Base-by-base conservation (phyloP, 441 rosid species). In the Bocquillonia castaneifolia region DNA sequence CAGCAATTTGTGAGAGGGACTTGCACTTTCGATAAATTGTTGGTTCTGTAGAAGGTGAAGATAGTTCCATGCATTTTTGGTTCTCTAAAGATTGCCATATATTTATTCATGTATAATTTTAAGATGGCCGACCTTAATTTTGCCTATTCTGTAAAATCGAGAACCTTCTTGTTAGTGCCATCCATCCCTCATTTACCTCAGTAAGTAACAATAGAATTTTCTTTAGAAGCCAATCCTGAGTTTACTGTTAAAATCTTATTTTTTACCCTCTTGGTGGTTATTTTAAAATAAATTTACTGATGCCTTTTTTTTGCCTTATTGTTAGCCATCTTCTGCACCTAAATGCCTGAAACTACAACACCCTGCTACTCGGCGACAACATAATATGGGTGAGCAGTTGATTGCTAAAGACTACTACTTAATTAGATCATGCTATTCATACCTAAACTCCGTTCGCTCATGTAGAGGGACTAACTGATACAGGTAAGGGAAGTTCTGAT, bases 401-500 rank as follows among this genome's bases (percentile, higher is more conserved):
- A 57, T 64, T 56, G 39, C 51, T 51, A 54, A 18, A 26, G 20
- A 22, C 50, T 64, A 51, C 63, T 71, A 25, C 22, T 57, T 45
- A 9, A 2, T 44, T 42, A n/a, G 5, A 32, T 8, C 17, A 7
- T 51, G 23, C 7, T 22, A 67, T 59, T 61, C 59, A 52, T 44
- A 31, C 32, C 61, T 63, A 54, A 67, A 56, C 59, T 66, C 18
- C 34, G 25, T 34, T 40, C 37, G 54, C 68, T 74, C 55, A 67
- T 73, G 22, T 12, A 29, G 52, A 52, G 57, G 55, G 69, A 55
- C 72, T 64, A 73, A 64, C 64, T 44, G 70, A 32, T 68, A 76
- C 75, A 85, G 88, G 36, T 66, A 66, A 69, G 57, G 80, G 60
- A 37, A 74, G 75, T 69, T 74, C 73, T 76, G 76, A 76, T 71